phyloP scores from a whole-genome alignment of 805 yeast genomes.

The Lipomyces sp. region DNA sequence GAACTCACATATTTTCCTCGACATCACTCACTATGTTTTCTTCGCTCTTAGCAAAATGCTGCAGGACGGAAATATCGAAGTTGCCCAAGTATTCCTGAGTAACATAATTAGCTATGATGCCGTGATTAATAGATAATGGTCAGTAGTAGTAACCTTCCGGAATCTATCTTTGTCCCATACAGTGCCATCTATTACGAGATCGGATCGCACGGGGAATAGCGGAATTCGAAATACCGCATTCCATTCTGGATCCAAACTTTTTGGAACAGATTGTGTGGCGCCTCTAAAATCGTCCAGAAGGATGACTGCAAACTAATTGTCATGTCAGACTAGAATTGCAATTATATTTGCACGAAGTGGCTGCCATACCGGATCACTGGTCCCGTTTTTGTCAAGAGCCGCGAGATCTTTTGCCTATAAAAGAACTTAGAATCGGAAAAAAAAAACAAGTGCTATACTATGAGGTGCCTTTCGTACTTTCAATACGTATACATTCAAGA shows the following conservation, averaged over 20 bases:
- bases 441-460: no score
- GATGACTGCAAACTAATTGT: constrained; percentile 30
- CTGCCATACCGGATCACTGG: constrained; percentile 26
- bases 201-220: constrained; percentile 19
- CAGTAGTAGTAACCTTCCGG: constrained; percentile 23
- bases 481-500: not conserved
- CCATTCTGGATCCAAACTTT: constrained; percentile 74
- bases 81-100: constrained; percentile 24
- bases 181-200: constrained; percentile 18
- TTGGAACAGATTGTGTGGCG: constrained; percentile 55
- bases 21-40: constrained; percentile 5
- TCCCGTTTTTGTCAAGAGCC: constrained; percentile 20
- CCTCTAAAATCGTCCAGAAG: constrained; percentile 33
- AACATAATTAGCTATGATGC: not conserved
- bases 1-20: constrained; percentile 7
- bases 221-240: constrained; percentile 62
- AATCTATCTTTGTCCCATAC: constrained; percentile 36
- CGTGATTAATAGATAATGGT: not conserved
- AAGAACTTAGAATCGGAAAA: not conserved
- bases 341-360: no score
- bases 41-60: constrained; percentile 10
- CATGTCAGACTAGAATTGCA: no score
- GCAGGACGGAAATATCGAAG: constrained; percentile 21
- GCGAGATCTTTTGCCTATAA: constrained; percentile 25
- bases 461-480: not conserved